phyloP scores from a whole-genome alignment of 2,329 filamentous ascomycete species.

The Nothophoma quercina region DNA sequence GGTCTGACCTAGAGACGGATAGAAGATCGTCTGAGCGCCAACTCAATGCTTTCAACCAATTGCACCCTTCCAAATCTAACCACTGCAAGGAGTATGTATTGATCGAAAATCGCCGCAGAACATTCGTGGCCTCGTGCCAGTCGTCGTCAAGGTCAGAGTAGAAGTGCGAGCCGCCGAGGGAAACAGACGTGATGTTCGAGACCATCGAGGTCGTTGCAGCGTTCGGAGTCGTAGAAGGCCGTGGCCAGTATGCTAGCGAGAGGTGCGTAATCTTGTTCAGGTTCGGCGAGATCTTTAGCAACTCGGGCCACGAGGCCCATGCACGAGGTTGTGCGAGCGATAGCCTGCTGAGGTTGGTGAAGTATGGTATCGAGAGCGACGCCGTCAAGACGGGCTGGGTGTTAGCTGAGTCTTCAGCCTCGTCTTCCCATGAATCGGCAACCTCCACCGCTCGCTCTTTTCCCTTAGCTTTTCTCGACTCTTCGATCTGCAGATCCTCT shows the following conservation, averaged over 20 bases:
- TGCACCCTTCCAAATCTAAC: slow-evolving; percentile 69
- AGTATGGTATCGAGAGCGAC: slow-evolving; percentile 45
- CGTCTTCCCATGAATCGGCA: slow-evolving; percentile 59
- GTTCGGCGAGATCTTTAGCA: slow-evolving; percentile 61
- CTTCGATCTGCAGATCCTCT: slow-evolving; percentile 22
- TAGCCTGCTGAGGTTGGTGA: slow-evolving; percentile 63
- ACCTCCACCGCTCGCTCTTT: slow-evolving; percentile 34
- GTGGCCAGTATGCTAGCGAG: slow-evolving; percentile 69
- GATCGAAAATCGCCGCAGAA: slow-evolving; percentile 63
- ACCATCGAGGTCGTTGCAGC: slow-evolving; percentile 56
- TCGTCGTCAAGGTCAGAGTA: slow-evolving; percentile 63
- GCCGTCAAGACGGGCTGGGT: slow-evolving; percentile 19
- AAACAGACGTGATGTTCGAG: slow-evolving; percentile 52
- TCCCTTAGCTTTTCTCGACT: not conserved
- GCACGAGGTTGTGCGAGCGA: slow-evolving; percentile 63
- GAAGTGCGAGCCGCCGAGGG: slow-evolving; percentile 60
- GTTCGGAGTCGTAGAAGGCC: slow-evolving; percentile 65
- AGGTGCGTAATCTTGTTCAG: slow-evolving; percentile 67
- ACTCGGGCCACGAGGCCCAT: slow-evolving; percentile 62
- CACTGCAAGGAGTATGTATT: slow-evolving; percentile 66
- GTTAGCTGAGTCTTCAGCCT: slow-evolving; percentile 27
- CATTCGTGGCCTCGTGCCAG: slow-evolving; percentile 63
- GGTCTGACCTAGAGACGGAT: slow-evolving; percentile 4
- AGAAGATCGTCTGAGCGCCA: slow-evolving; percentile 42
- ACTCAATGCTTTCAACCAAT: slow-evolving; percentile 63